phyloP scores from a whole-genome alignment of 805 yeast species.

The Metschnikowia koreensis region DNA sequence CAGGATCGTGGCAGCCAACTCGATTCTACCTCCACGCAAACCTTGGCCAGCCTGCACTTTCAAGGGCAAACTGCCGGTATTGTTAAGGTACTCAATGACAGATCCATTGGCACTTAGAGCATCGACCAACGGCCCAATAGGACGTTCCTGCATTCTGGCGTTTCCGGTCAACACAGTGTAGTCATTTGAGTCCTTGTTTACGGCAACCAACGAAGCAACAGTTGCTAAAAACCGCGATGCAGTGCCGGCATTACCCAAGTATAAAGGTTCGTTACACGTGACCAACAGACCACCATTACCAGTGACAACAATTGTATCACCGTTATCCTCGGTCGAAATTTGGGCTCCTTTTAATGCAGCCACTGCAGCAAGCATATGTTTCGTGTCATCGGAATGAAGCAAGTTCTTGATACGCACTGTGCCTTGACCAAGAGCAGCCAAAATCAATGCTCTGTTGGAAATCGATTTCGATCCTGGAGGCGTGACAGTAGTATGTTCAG shows the following conservation, averaged over 20 bases:
- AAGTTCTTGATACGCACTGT: constrained; percentile 79
- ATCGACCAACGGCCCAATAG: constrained; percentile 93
- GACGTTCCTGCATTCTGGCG: constrained; percentile 95
- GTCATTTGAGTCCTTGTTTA: constrained; percentile 33
- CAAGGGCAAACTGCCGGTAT: constrained; percentile 82
- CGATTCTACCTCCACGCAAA: constrained; percentile 86
- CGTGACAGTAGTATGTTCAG: constrained; percentile 46
- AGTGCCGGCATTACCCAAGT: constrained; percentile 96
- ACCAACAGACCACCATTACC: constrained; percentile 80
- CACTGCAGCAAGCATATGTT: constrained; percentile 89
- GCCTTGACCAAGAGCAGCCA: constrained; percentile 91
- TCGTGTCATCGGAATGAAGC: constrained; percentile 94
- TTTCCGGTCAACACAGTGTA: constrained; percentile 82
- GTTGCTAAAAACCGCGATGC: constrained; percentile 94
- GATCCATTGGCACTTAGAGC: constrained; percentile 84
- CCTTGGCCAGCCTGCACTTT: constrained; percentile 66
- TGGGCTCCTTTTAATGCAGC: constrained; percentile 75
- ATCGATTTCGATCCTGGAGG: constrained; percentile 99
- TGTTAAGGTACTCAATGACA: constrained; percentile 64
- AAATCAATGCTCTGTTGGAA: constrained; percentile 87
- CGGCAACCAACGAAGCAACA: constrained; percentile 78
- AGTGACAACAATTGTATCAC: constrained; percentile 80
- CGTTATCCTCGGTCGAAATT: constrained; percentile 80
- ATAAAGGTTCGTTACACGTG: constrained; percentile 66
- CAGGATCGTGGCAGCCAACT: constrained; percentile 92